Evolutionary conservation across 768 basidiomycete species (phyloP), one percentile per base, ranked within the genome.

Genomic region (Collybiopsis luxurians): DNA sequence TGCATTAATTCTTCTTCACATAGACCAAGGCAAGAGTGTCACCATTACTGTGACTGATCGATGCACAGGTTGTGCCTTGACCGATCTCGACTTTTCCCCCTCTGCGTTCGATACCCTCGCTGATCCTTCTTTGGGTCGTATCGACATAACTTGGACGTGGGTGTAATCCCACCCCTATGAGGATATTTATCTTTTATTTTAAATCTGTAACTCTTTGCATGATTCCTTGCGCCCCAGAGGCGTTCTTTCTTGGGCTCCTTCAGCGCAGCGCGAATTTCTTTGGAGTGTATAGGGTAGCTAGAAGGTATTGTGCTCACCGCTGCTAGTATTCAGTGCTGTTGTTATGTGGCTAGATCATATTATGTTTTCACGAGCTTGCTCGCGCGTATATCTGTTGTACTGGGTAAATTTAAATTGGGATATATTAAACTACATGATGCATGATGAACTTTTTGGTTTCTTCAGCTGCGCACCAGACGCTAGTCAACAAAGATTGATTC

Each of bases 31-130:
- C 60, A 80, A 79, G 28, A 64, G 62, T 1, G 73, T 84, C 49
- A 71, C 66, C 0, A 81, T 87, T 21, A 65, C 68, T 0, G 65
- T 90, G 60, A 76, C 74, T 4, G 90, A 93, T 68, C 77, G 88
- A 21, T 92, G 91, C 65, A 65, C 51, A 0, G 86, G 65, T 12
- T 92, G 90, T 60, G 60, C 59, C 0, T 0, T 68, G 7, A 75
- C 66, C 48, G 77, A 81, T 65, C 78, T 91, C 59, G 87, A 90
- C 70, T 76, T 91, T 60, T 83, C 86, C 11, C 83, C 81, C 5
- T 1, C 69, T 6, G 85, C 85, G 9, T 91, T 90, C 69, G 4
- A 62, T 0, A 0, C 59, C 6, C 74, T 57, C 21, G 81, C 85
- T 1, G 58, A 61, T 55, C 43, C 50, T 13, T 48, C 63, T 34